Evolutionary conservation across 2,329 filamentous ascomycete species (phyloP).

Genomic region (Ploettnerulaceae sp.): DNA sequence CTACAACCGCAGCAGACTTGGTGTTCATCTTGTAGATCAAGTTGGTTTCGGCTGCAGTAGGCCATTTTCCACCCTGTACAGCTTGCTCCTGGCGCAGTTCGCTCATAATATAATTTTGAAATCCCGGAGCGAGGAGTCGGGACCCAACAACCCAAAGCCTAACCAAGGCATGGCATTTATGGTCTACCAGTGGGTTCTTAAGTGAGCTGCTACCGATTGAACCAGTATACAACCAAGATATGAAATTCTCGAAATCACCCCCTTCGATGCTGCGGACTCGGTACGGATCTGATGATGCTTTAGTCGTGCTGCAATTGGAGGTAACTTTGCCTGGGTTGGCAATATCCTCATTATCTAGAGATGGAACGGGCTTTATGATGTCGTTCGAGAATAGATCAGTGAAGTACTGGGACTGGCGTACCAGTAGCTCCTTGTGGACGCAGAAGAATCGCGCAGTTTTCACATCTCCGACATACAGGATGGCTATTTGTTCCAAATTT

Average conservation of each 20-base stretch:
- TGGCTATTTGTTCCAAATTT: background rate
- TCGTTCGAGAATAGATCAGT: background rate
- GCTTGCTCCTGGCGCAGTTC: too few relatives aligned
- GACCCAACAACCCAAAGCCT: background rate
- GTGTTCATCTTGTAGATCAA: background rate
- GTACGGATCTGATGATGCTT: too few relatives aligned
- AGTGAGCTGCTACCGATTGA: background rate
- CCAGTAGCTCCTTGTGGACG: constrained; percentile 6
- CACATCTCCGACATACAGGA: background rate
- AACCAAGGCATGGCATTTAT: background rate
- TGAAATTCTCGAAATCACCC: constrained; percentile 12
- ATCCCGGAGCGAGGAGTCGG: background rate
- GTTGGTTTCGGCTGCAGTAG: background rate
- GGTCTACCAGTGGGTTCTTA: background rate
- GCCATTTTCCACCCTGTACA: too few relatives aligned
- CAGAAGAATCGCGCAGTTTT: constrained; percentile 2
- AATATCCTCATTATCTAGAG: too few relatives aligned
- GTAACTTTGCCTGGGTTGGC: too few relatives aligned
- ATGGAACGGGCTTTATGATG: background rate
- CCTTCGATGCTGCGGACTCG: too few relatives aligned
- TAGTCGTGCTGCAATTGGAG: too few relatives aligned
- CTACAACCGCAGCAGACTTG: background rate
- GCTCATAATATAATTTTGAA: constrained; percentile 6
- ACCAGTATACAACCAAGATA: constrained; percentile 11
- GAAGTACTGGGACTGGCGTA: constrained; percentile 7